Evolutionary conservation across 208 protist genomes (phyloP), one percentile per base, ranked within the genome.

Genomic region (Kentomonas sorsogonicus): DNA sequence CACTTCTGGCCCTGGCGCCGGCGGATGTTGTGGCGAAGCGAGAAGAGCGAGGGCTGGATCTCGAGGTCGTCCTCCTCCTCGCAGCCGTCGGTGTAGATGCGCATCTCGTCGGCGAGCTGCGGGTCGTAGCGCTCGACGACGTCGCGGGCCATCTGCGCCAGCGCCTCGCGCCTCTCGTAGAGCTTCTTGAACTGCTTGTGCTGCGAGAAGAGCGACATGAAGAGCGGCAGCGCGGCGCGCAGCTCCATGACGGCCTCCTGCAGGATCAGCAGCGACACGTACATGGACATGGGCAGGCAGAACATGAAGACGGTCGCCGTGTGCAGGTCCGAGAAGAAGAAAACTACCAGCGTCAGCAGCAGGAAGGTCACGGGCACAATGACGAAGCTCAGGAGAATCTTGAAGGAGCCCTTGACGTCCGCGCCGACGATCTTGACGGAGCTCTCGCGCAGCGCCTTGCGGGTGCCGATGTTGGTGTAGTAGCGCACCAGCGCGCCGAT

Each of bases 361-460:
- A 78, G 51, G 43, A 93, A 80, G 27, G 72, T 69, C 6, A 75
- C 29, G 10, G 86, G 86, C 22, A 93, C 73, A 3, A 82, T 54
- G 18, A 75, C 64, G 41, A 93, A 90, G 30, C 70, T 78, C 13
- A 84, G 66, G 41, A 87, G 59, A 11, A 96, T 48, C 70, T 94
- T 95, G 69, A 83, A 93, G 25, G 87, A 93, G 22, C 91, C 90
- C 56, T 86, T 85, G 22, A 97, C 93, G 57, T 97, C 93, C 0
- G 72, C 73, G 20, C 86, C 93, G 10, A 84, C 74, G 33, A 96
- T 76, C 71, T 97, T 97, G 16, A 97, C 91, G 7, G 53, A 83
- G 54, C 88, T 95, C 53, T 66, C 74, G 20, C 60, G 74, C 20
- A 94, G 73, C 22, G 93, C 93, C 58, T 79, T 79, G 45, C 63